These are phyloP conservation scores for Psilocybe subaeruginosa DNA, from an alignment of 768 basidiomycete species.

Conservation along the genomic window DNA sequence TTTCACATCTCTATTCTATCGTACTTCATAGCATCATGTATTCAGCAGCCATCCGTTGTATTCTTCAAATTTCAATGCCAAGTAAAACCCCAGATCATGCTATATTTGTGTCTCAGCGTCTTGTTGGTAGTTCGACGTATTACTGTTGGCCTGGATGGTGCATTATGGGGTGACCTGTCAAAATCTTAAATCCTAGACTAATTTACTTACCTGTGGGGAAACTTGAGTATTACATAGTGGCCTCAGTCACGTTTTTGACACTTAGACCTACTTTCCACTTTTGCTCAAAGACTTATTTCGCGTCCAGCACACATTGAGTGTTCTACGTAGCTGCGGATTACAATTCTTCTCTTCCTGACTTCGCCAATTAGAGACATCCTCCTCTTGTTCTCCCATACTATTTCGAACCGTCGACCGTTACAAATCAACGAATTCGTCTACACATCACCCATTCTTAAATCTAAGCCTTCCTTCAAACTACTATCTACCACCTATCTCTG, in stretches of 20 bases:
- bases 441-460: background rate
- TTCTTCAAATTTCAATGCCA: slow-evolving; percentile 12
- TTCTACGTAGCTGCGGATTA: background rate
- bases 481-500: slow-evolving; percentile 1
- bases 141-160: background rate
- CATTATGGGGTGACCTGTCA: background rate
- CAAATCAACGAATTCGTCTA: background rate
- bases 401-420: background rate
- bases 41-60: slow-evolving; percentile 7
- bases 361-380: background rate
- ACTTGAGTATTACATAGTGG: background rate
- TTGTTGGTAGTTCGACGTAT: background rate
- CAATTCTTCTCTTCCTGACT: background rate
- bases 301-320: too few relatives aligned
- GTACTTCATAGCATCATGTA: slow-evolving; percentile 5
- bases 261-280: too few relatives aligned
- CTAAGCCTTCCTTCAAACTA: background rate
- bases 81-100: background rate
- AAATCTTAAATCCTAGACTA: background rate
- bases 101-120: background rate
- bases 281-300: too few relatives aligned
- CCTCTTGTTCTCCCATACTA: background rate
- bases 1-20: background rate
- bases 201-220: too few relatives aligned
- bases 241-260: background rate